A percentile compares a stretch with the other conserved stretches of the same genome.
These are phyloP conservation scores for Talaromyces sp. DNA, from an alignment of 2,329 filamentous ascomycete genomes.

Conservation along the genomic window DNA sequence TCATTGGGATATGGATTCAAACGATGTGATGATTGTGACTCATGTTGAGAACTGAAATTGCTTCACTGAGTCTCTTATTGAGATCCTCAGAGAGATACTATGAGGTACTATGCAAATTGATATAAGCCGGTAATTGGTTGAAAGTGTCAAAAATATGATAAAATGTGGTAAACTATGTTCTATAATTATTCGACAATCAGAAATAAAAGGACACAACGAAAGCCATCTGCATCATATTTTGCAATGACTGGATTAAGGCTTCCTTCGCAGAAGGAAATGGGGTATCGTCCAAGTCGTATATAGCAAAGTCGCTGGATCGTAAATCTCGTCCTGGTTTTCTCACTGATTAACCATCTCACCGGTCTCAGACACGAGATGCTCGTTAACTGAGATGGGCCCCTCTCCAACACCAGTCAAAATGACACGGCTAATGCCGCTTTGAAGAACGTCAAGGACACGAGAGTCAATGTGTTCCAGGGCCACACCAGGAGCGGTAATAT, in stretches of 20 bases:
- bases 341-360: conserved; percentile 52
- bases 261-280: conserved; percentile 19
- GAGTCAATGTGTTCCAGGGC: conserved; percentile 62
- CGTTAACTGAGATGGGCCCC: conserved; percentile 78
- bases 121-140: neutral
- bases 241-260: conserved; percentile 11
- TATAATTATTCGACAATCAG: conserved; percentile 6
- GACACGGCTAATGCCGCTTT: conserved; percentile 80
- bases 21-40: conserved; percentile 13
- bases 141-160: neutral
- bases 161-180: conserved; percentile 18
- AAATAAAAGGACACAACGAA: conserved; percentile 18
- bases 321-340: conserved; percentile 10
- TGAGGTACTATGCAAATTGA: neutral
- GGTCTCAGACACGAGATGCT: conserved; percentile 72
- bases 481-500: conserved; percentile 51
- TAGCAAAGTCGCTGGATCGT: conserved; percentile 17
- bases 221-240: conserved; percentile 19
- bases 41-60: conserved; percentile 1
- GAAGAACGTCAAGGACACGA: conserved; percentile 64
- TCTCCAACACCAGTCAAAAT: conserved; percentile 92
- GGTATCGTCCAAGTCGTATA: conserved; percentile 26
- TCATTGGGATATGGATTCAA: conserved; percentile 9
- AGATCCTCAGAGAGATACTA: neutral
- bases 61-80: neutral